phyloP scores from a whole-genome alignment of 225 moss, liverwort and hornwort species.

The Bryoerythrophyllum caledonicum region DNA sequence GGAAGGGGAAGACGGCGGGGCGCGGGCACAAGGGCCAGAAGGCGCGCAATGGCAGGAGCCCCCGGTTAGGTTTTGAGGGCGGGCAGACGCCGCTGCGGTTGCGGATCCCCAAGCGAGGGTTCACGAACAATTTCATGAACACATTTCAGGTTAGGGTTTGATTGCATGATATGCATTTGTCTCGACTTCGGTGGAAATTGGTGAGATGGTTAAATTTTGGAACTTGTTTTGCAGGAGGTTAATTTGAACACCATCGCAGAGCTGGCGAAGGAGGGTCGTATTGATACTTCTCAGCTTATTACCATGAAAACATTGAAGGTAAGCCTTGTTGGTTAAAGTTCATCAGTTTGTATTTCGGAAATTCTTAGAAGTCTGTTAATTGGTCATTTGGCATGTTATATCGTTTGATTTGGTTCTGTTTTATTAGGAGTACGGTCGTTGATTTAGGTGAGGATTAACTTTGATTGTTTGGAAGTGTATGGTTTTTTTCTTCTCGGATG shows the following conservation, averaged over 20 bases:
- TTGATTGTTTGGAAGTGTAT: background rate
- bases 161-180: background rate
- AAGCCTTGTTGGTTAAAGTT: slow-evolving; percentile 9
- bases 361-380: background rate
- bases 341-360: background rate
- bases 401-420: background rate
- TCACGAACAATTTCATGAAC: slow-evolving; percentile 76
- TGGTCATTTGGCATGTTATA: background rate
- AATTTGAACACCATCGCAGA: slow-evolving; percentile 83
- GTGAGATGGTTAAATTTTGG: background rate
- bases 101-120: slow-evolving; percentile 92
- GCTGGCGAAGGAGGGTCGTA: slow-evolving; percentile 73
- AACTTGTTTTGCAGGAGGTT: slow-evolving; percentile 61
- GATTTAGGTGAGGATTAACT: background rate
- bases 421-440: background rate
- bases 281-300: slow-evolving; percentile 92
- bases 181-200: background rate
- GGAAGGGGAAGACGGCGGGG: slow-evolving; percentile 96
- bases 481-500: background rate
- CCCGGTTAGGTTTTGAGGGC: slow-evolving; percentile 93
- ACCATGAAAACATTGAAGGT: slow-evolving; percentile 98
- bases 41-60: slow-evolving; percentile 86
- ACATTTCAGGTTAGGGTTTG: slow-evolving; percentile 64
- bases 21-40: slow-evolving; percentile 98
- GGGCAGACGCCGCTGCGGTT: slow-evolving; percentile 95